Evolutionary conservation across 192 early-diverging fungal species (phyloP).

Genomic region (Gryganskiella cystojenkinii): DNA sequence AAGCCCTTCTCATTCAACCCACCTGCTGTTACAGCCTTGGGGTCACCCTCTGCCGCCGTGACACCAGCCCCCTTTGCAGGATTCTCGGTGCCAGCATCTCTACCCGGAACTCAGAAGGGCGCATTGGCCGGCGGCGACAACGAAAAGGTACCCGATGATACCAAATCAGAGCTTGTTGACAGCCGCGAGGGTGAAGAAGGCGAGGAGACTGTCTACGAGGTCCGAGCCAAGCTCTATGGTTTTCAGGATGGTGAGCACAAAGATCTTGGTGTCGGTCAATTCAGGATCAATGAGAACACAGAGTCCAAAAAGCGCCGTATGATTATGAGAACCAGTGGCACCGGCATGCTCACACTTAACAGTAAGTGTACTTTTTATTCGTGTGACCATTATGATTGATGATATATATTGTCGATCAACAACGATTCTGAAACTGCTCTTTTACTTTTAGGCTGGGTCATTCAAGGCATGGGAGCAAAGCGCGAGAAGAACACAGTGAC

Average conservation of each 20-base stretch:
- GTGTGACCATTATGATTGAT: background rate
- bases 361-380: constrained; percentile 8
- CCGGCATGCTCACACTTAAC: constrained; percentile 10
- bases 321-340: constrained; percentile 20
- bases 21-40: background rate
- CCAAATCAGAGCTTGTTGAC: constrained; percentile 11
- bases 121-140: background rate
- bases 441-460: constrained; percentile 19
- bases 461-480: constrained; percentile 14
- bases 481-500: constrained; percentile 17
- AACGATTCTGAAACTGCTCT: background rate
- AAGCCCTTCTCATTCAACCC: constrained; percentile 9
- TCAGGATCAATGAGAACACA: constrained; percentile 19
- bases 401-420: background rate
- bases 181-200: constrained; percentile 18
- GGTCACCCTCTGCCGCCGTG: background rate
- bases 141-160: constrained; percentile 20
- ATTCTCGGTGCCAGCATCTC: constrained; percentile 1
- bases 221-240: constrained; percentile 6
- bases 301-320: constrained; percentile 17
- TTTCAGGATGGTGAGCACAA: constrained; percentile 10
- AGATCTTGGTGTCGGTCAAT: constrained; percentile 22
- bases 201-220: constrained; percentile 20
- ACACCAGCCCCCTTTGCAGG: constrained; percentile 4
- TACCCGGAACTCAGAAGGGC: background rate